Conservation (phyloP, 2,329 filamentous ascomycete genomes). For the Thielaviopsis cerberus region DNA sequence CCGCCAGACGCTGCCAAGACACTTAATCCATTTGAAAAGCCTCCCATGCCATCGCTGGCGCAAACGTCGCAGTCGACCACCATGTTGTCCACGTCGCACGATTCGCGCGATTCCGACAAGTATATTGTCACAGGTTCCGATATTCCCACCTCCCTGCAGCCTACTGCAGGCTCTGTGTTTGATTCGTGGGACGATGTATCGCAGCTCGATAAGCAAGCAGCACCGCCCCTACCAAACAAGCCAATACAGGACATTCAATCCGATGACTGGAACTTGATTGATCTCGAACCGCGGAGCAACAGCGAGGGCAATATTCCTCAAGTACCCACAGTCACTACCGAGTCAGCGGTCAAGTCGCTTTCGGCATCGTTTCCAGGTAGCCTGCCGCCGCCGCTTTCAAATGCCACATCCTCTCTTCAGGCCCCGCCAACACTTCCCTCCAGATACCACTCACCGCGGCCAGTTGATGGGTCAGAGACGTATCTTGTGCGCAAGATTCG, state of each 20-base stretch:
- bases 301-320: background rate
- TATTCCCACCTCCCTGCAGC: slow-evolving; percentile 6
- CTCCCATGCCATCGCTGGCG: background rate
- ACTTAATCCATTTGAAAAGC: background rate
- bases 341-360: background rate
- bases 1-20: background rate
- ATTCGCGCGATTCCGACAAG: slow-evolving; percentile 2
- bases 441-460: slow-evolving; percentile 13
- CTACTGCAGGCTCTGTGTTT: background rate
- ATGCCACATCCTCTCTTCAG: background rate
- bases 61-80: background rate
- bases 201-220: background rate
- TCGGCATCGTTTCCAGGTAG: background rate
- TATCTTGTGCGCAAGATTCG: slow-evolving; percentile 85
- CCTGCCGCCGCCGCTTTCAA: background rate
- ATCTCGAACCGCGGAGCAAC: slow-evolving; percentile 14
- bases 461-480: slow-evolving; percentile 38
- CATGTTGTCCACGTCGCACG: background rate
- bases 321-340: background rate
- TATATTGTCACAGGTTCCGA: background rate
- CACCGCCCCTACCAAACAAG: background rate
- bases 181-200: slow-evolving; percentile 5
- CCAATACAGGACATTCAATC: slow-evolving; percentile 11
- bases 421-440: background rate
- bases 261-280: slow-evolving; percentile 35